Conservation (phyloP, 1,284 basidiomycete species). For the Cutaneotrichosporon dermatis region DNA sequence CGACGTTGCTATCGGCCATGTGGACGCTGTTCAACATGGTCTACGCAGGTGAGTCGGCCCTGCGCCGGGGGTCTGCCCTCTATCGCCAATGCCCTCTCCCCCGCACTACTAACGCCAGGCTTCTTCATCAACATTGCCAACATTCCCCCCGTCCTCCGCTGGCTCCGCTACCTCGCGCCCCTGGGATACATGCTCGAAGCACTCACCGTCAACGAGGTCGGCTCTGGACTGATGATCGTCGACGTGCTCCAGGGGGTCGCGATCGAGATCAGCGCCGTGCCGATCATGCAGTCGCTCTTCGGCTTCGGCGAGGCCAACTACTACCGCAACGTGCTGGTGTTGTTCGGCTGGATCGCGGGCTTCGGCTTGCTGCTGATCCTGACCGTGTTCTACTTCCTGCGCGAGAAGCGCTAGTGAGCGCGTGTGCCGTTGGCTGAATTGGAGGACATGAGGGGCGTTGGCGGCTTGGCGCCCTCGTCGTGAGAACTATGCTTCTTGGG, state of each 20-base stretch:
- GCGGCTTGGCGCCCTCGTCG: too few species aligned
- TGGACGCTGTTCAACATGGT: slow-evolving; percentile 72
- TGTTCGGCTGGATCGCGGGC: slow-evolving; percentile 76
- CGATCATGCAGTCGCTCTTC: slow-evolving; percentile 77
- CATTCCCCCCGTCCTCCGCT: slow-evolving; percentile 77
- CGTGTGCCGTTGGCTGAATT: too few species aligned
- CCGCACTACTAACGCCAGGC: slow-evolving; percentile 12
- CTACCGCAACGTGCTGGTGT: slow-evolving; percentile 76
- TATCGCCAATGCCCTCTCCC: too few species aligned
- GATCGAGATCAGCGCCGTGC: slow-evolving; percentile 65
- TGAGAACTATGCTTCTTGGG: too few species aligned
- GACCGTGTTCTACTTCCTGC: slow-evolving; percentile 67
- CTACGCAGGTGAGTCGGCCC: slow-evolving; percentile 56
- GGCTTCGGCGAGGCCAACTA: slow-evolving; percentile 72
- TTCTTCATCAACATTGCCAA: slow-evolving; percentile 68
- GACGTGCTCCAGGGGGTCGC: slow-evolving; percentile 76
- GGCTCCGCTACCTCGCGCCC: slow-evolving; percentile 65
- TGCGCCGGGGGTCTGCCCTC: too few species aligned
- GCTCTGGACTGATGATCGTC: slow-evolving; percentile 70
- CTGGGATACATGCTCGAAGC: slow-evolving; percentile 67
- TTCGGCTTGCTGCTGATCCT: slow-evolving; percentile 65
- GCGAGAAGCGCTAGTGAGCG: slow-evolving; percentile 58
- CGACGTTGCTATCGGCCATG: slow-evolving; percentile 74
- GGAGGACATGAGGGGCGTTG: too few species aligned
- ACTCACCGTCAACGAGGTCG: slow-evolving; percentile 80